phyloP scores from a whole-genome alignment of 306 rosid genomes.

The Geum urbanum region DNA sequence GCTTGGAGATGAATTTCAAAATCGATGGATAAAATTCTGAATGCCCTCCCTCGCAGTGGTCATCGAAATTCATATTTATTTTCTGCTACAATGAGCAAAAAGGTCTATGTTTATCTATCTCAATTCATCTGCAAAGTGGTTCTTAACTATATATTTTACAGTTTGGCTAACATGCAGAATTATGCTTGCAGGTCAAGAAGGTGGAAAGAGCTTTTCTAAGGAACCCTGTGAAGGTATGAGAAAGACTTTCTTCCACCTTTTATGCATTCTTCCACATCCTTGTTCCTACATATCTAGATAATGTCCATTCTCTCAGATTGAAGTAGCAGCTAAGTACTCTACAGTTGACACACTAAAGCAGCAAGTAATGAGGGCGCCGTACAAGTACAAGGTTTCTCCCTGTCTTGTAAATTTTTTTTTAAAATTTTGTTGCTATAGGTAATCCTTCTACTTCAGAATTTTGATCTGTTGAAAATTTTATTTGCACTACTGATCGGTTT shows the following conservation, averaged over 20 bases:
- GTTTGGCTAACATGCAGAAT: not conserved
- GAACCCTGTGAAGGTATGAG: slow-evolving; percentile 81
- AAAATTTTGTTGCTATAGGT: not conserved
- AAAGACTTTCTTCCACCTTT: not conserved
- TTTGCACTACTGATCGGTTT: too few species aligned
- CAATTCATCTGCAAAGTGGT: not conserved
- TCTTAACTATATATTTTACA: not conserved
- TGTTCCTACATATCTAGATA: not conserved
- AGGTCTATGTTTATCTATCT: slow-evolving; percentile 37
- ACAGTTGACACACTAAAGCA: slow-evolving; percentile 85
- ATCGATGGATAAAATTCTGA: slow-evolving; percentile 67
- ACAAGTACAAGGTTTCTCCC: slow-evolving; percentile 62
- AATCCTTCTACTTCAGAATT: not conserved
- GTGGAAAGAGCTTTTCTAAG: slow-evolving; percentile 83
- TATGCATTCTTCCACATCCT: not conserved
- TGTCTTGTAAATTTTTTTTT: not conserved
- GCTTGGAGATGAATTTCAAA: slow-evolving; percentile 76
- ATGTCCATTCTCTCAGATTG: slow-evolving; percentile 52
- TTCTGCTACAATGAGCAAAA: slow-evolving; percentile 95
- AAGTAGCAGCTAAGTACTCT: slow-evolving; percentile 77
- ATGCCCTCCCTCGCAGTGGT: slow-evolving; percentile 44
- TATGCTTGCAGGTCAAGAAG: slow-evolving; percentile 61
- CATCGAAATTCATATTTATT: slow-evolving; percentile 78
- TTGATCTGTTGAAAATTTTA: not conserved
- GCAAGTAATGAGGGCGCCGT: slow-evolving; percentile 55